These are phyloP conservation scores for Sphenostylis stenocarpa DNA, from an alignment of 306 rosid genomes.

Conservation along the genomic window DNA sequence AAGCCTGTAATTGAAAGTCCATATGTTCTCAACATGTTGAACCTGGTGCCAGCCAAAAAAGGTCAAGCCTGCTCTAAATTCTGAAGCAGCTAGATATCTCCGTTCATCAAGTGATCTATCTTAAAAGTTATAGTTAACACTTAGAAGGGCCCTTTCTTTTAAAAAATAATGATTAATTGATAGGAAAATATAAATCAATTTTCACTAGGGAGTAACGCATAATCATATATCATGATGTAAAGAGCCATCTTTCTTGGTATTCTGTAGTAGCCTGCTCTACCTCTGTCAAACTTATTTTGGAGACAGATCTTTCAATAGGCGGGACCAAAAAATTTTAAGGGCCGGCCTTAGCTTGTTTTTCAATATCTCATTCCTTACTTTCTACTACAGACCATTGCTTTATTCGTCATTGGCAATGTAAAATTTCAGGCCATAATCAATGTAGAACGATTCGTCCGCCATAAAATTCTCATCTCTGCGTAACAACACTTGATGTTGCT, in stretches of 20 bases:
- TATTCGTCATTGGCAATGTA: not conserved
- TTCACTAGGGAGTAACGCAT: not conserved
- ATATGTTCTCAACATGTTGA: not conserved
- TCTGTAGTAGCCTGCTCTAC: constrained; percentile 7
- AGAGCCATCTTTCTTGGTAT: not conserved
- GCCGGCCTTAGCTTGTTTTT: not conserved
- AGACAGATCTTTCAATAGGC: not conserved
- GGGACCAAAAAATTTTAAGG: not conserved
- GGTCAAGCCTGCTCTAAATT: not conserved
- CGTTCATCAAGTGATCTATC: too few species aligned
- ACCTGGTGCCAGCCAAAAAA: not conserved
- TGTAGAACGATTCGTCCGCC: not conserved
- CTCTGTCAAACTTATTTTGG: not conserved
- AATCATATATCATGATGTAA: constrained; percentile 2
- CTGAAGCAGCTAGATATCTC: constrained; percentile 9
- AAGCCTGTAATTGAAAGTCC: too few species aligned
- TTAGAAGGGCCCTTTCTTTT: too few species aligned
- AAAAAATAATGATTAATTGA: not conserved
- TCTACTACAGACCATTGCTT: not conserved
- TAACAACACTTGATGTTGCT: not conserved
- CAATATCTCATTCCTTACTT: not conserved
- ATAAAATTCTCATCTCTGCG: not conserved
- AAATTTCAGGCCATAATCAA: constrained; percentile 13
- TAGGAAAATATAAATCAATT: not conserved
- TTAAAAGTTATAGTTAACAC: too few species aligned